Evolutionary conservation across 2,329 filamentous ascomycete species (phyloP).

Genomic region (Lecanicillium sp.): DNA sequence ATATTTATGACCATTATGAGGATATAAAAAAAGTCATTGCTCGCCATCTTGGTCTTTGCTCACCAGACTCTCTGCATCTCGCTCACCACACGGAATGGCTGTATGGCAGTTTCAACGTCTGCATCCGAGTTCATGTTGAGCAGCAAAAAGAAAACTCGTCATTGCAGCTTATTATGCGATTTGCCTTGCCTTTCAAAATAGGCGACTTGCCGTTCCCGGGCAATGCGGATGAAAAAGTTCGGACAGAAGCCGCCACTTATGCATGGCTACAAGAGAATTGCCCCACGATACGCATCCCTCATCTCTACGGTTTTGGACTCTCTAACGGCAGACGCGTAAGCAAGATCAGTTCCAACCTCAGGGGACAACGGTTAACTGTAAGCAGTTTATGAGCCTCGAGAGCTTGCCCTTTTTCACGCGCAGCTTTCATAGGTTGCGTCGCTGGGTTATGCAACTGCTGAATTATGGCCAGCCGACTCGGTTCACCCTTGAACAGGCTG

Average conservation of each 20-base stretch:
- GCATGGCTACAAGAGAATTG: constrained; percentile 29
- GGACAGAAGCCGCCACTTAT: constrained; percentile 29
- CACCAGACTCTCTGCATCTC: constrained; percentile 3
- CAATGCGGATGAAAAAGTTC: constrained; percentile 32
- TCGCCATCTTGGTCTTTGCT: not conserved
- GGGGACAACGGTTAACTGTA: no score
- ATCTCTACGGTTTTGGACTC: constrained; percentile 14
- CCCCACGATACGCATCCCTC: constrained; percentile 25
- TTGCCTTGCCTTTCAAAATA: no score
- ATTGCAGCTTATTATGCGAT: no score
- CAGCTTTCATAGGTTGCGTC: no score
- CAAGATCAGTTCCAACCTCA: no score
- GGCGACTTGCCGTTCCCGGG: constrained; percentile 11
- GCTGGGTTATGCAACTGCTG: no score
- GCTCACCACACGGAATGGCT: constrained; percentile 9
- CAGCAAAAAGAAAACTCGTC: no score
- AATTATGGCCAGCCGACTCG: no score
- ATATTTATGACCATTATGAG: constrained; percentile 1
- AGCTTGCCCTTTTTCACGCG: no score
- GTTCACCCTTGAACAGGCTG: no score
- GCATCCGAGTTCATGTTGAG: constrained; percentile 17
- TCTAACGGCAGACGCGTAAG: constrained; percentile 4
- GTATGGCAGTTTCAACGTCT: constrained; percentile 26
- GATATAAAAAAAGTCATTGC: not conserved
- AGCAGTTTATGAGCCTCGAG: no score